Evolutionary conservation across 768 basidiomycete genomes (phyloP), one percentile per base, ranked within the genome.

Genomic region (Multifurca ochricompacta): DNA sequence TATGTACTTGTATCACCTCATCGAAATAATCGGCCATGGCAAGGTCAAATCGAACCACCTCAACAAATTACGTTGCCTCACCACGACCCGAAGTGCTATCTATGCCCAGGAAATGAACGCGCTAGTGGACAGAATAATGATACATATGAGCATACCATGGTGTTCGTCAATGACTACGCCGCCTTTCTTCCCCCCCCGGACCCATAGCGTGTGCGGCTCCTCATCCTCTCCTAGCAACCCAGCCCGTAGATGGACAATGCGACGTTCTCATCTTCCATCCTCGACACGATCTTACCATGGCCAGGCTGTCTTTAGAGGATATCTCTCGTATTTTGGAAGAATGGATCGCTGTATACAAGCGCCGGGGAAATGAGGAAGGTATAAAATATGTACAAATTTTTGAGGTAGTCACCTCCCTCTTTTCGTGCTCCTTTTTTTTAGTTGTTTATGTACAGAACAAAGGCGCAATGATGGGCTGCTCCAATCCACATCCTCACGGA

Each of bases 391-490:
- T 94, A 48, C 91, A 92, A 68, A 90, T 93, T 9, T 93, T 94
- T 64, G 91, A 94, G 82, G 91, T 86, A 61, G 43, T 72, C 49
- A 35, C 48, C 23, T 44, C 28, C 40, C 35, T 14, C 23, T 30
- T 8, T 37, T 18, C 31, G 3, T 1, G 7, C 39, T 18, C 16
- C 21, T 25, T 23, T 14, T 18, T 14, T 43, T 21, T 47, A 23
- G 28, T 53, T 43, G 21, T 32, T 10, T 44, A 28, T 43, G 6
- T 18, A 44, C 42, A 65, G 64, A 64, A 65, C 51, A 39, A 34
- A 51, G 92, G 93, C 3, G 70, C 85, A 2, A 91, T 91, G 74
- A 94, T 94, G 92, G 93, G 93, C 10, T 94, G 91, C 65, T 90
- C 87, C 6, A 95, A 94, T 64, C 89, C 91, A 23, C 93, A 95